Evolutionary conservation across 2,329 filamentous ascomycete genomes (phyloP).

Genomic region (Scytalidium sp.): DNA sequence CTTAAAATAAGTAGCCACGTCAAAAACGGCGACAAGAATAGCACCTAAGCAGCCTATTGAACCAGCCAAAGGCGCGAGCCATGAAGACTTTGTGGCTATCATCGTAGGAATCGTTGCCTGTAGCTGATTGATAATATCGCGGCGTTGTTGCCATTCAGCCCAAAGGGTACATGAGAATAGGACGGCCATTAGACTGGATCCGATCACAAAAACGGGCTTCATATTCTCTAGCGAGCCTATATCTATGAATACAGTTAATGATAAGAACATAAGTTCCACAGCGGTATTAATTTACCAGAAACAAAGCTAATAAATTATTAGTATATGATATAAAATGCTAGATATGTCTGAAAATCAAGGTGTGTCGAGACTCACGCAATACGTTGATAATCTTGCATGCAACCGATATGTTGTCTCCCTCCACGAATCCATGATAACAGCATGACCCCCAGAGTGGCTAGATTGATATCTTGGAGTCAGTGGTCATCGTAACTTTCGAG

Average conservation of each 20-base stretch:
- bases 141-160: neutral
- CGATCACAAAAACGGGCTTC: neutral
- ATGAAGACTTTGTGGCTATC: neutral
- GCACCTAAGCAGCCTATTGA: neutral
- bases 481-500: neutral
- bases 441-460: neutral
- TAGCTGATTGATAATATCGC: neutral
- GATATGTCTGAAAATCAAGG: neutral
- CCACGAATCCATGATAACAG: neutral
- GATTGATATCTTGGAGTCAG: neutral
- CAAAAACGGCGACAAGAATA: neutral
- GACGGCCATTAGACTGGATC: neutral
- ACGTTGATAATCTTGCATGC: neutral
- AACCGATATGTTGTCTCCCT: neutral
- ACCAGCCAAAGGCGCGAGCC: neutral
- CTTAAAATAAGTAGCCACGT: neutral
- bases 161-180: neutral
- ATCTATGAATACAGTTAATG: neutral
- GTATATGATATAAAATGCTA: neutral
- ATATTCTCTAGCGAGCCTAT: neutral
- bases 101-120: neutral
- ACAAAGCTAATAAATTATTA: neutral
- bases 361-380: neutral
- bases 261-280: neutral
- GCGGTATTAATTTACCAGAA: neutral